Percentiles rank a stretch among this genome's conserved stretches.
Evolutionary conservation across 352 stramenopile genomes (phyloP).

Genomic region (Pelagophyceae sp.): DNA sequence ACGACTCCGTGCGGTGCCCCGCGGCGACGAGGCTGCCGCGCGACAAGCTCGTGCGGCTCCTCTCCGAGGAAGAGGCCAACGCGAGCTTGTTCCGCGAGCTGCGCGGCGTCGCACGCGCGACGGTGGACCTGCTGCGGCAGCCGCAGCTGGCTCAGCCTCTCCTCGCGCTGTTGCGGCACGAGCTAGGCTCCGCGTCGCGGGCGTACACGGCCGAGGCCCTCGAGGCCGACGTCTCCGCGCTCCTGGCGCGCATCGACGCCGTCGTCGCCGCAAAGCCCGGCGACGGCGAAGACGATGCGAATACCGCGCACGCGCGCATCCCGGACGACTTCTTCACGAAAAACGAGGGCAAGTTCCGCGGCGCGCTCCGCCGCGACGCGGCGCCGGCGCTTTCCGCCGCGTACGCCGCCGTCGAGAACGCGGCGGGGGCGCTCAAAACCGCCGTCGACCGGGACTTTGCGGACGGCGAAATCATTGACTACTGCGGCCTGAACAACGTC

Average conservation of each 20-base stretch:
- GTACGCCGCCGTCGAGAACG: conserved; percentile 40
- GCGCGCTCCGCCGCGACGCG: conserved; percentile 36
- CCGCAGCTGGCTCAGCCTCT: not conserved
- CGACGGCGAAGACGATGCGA: conserved; percentile 25
- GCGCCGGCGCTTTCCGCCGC: conserved; percentile 30
- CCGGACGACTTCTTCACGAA: conserved; percentile 50
- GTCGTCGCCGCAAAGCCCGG: conserved; percentile 8
- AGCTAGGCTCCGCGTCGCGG: not conserved
- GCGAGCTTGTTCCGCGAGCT: conserved; percentile 57
- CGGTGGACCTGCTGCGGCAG: not conserved
- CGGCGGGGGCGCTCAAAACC: conserved; percentile 33
- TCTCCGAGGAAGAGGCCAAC: conserved; percentile 54
- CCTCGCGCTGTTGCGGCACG: not conserved
- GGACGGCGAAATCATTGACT: conserved; percentile 31
- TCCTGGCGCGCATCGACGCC: conserved; percentile 5
- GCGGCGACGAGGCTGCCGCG: conserved; percentile 7
- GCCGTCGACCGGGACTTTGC: conserved; percentile 38
- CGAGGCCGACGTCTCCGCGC: too few species aligned
- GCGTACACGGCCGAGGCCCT: not conserved
- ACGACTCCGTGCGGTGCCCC: not conserved
- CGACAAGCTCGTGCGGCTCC: conserved; percentile 53
- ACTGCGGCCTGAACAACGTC: conserved; percentile 59
- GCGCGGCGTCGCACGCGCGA: not conserved
- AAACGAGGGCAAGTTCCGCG: conserved; percentile 52
- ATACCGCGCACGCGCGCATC: conserved; percentile 36